phyloP scores from a whole-genome alignment of 2,329 filamentous ascomycete species.

The Calonectria fujianensis region DNA sequence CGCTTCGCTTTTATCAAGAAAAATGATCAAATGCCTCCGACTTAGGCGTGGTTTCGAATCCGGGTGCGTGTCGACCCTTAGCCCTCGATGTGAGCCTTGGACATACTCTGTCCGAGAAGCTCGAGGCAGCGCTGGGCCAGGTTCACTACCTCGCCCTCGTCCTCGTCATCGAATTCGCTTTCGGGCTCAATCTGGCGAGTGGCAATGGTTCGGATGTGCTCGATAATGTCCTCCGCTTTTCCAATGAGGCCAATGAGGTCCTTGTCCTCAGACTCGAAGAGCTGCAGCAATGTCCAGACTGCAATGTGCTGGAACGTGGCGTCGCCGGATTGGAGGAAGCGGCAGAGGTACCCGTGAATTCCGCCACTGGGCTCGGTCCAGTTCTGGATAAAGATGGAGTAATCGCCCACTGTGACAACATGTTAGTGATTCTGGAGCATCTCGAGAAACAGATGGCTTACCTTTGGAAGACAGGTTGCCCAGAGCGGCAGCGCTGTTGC shows the following conservation, averaged over 20 bases:
- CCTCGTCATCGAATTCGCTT: conserved; percentile 90
- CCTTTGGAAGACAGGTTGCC: conserved; percentile 98
- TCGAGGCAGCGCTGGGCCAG: conserved; percentile 94
- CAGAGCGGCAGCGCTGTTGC: conserved; percentile 96
- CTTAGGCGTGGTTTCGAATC: conserved; percentile 26
- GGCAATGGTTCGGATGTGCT: conserved; percentile 93
- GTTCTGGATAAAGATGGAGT: conserved; percentile 95
- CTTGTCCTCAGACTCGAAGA: conserved; percentile 96
- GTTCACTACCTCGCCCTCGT: conserved; percentile 93
- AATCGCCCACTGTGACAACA: conserved; percentile 85
- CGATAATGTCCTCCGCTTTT: conserved; percentile 91
- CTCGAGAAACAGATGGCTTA: conserved; percentile 63
- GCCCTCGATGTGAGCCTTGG: conserved; percentile 89
- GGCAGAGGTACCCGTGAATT: conserved; percentile 94
- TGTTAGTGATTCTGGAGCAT: conserved; percentile 11
- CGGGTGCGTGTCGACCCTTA: conserved; percentile 61
- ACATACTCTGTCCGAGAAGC: conserved; percentile 83
- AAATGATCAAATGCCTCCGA: conserved; percentile 47
- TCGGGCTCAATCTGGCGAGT: conserved; percentile 92
- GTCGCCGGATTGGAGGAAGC: conserved; percentile 95
- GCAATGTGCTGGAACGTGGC: conserved; percentile 99
- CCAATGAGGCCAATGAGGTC: conserved; percentile 91
- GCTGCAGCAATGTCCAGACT: conserved; percentile 96
- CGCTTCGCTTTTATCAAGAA: conserved; percentile 54
- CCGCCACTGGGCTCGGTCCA: conserved; percentile 95